Conservation (phyloP, 1,284 basidiomycete species). For the Microbotryum intermedium region DNA sequence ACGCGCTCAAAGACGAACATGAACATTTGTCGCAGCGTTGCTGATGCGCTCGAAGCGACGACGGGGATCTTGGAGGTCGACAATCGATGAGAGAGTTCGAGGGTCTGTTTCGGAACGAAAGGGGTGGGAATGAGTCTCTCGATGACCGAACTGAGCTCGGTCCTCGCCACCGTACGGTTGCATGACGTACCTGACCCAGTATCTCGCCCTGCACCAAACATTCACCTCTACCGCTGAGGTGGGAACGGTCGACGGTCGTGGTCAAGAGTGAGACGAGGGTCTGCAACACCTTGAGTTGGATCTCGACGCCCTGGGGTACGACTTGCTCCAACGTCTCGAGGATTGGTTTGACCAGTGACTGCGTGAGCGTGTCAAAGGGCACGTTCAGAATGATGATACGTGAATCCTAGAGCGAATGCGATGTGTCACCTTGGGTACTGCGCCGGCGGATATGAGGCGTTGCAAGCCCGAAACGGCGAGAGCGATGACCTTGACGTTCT, state of each 20-base stretch:
- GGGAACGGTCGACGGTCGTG: slow-evolving; percentile 41
- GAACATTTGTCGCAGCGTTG: slow-evolving; percentile 87
- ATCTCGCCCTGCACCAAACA: slow-evolving; percentile 63
- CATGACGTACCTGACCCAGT: slow-evolving; percentile 60
- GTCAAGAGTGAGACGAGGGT: slow-evolving; percentile 81
- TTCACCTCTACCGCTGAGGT: background rate
- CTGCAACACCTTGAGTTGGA: slow-evolving; percentile 83
- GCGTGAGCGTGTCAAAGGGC: slow-evolving; percentile 27
- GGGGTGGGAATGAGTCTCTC: slow-evolving; percentile 1
- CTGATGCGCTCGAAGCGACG: slow-evolving; percentile 93
- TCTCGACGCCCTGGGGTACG: slow-evolving; percentile 87
- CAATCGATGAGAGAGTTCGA: slow-evolving; percentile 84
- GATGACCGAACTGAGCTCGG: too few relatives aligned
- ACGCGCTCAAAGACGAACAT: slow-evolving; percentile 98
- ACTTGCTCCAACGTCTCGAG: slow-evolving; percentile 73
- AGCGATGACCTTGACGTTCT: slow-evolving; percentile 85
- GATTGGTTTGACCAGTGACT: slow-evolving; percentile 65
- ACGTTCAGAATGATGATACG: background rate
- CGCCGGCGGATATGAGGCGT: slow-evolving; percentile 69
- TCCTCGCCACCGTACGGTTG: background rate
- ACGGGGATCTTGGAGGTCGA: slow-evolving; percentile 93
- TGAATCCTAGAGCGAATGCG: background rate
- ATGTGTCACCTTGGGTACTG: slow-evolving; percentile 53
- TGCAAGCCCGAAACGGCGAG: slow-evolving; percentile 87
- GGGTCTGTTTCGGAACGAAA: slow-evolving; percentile 48